Base-by-base conservation (phyloP, 2,329 filamentous ascomycete genomes). In the Fusarium equiseti region DNA sequence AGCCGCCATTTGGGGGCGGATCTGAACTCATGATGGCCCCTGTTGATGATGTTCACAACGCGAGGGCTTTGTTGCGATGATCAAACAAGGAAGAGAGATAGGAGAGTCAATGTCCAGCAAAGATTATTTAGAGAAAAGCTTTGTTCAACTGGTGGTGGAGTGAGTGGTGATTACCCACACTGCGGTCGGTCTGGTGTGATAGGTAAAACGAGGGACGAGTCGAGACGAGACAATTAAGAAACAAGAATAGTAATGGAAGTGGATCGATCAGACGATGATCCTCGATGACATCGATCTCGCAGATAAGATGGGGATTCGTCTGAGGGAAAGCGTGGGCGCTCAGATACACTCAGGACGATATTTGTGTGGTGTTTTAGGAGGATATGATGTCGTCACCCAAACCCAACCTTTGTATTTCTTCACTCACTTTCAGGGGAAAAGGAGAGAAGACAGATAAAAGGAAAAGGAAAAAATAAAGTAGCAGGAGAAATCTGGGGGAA, bases 1-100 rank as follows among this genome's bases (percentile, higher is more conserved):
- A 45, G 16, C 59, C 43, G 11, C 32, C 42, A 11, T 53, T 53
- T 53, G 35, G 52, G n/a, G 49, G 64, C 29, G 69, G 70, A 57
- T 75, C 63, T 44, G 68, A 63, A 54, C 60, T 54, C 73, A 74
- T 75, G 44, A 58, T 63, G 70, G 44, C 45, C 50, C 32, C 45
- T 45, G 45, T 44, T 54, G 44, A 27, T 60, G 26, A 31, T 49
- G 11, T 51, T 54, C 38, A 48, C 38, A 53, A 45, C 35, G 35
- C 43, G 26, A 63, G 40, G 45, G 29, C 43, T 58, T 35, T 48
- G 27, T 53, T 16, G 48, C 29, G 44, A 18, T 32, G 29, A 57
- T n/a, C 44, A 32, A n/a, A 40, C n/a, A 55, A 24, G n/a, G 22
- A 32, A 63, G 27, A 38, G 22, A 48, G 29, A 27, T 45, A 22